A percentile compares a stretch with the other conserved stretches of the same genome.
These are phyloP conservation scores for Ogataea hybrid DNA, from an alignment of 1,139 yeast genomes.

Conservation along the genomic window DNA sequence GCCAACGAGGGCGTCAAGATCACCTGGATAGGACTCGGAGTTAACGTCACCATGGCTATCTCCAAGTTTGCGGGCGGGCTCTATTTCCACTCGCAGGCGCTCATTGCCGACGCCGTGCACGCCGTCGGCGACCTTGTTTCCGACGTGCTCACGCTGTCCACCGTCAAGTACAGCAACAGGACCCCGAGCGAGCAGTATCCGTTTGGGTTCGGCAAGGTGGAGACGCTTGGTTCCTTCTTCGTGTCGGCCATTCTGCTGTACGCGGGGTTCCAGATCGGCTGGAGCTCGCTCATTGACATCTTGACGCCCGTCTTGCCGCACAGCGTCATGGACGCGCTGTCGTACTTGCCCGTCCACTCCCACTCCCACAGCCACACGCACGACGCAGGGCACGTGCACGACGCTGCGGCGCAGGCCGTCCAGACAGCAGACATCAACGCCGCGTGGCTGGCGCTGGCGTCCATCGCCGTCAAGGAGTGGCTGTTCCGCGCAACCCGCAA, in stretches of 20 bases:
- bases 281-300: conserved; percentile 74
- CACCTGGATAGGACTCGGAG: conserved; percentile 86
- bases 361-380: conserved; percentile 43
- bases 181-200: conserved; percentile 71
- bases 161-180: conserved; percentile 74
- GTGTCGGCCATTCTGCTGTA: conserved; percentile 78
- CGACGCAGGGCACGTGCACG: conserved; percentile 7
- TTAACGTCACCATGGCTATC: conserved; percentile 80
- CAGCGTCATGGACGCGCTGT: conserved; percentile 44
- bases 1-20: conserved; percentile 87
- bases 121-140: conserved; percentile 87
- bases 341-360: conserved; percentile 48
- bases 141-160: conserved; percentile 83
- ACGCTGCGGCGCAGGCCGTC: conserved; percentile 19
- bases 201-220: conserved; percentile 89
- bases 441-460: conserved; percentile 92
- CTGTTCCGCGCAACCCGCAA: conserved; percentile 77
- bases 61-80: conserved; percentile 89
- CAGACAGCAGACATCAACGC: conserved; percentile 78
- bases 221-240: conserved; percentile 85
- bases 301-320: conserved; percentile 68
- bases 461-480: conserved; percentile 83
- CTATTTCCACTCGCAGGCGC: conserved; percentile 90
- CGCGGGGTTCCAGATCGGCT: conserved; percentile 92
- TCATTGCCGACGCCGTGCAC: conserved; percentile 92